Conservation (phyloP, 148 eudicot genomes). For the Vaccinium vitisidaea region DNA sequence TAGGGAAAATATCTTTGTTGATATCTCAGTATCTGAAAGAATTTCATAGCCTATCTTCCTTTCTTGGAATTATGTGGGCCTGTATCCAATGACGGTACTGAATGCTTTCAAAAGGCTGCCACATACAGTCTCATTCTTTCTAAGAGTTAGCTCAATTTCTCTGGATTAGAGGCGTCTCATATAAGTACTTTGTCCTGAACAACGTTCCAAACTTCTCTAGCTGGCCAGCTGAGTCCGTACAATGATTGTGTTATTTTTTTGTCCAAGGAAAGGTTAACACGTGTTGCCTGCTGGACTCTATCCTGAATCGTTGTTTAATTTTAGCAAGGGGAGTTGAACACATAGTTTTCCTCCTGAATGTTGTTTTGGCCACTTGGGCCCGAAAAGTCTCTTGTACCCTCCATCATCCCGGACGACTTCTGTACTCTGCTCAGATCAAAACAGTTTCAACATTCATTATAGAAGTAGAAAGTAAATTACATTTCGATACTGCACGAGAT, state of each 20-base stretch:
- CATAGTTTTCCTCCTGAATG: not conserved
- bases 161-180: slow-evolving; percentile 26
- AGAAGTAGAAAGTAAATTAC: not conserved
- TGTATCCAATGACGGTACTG: slow-evolving; percentile 19
- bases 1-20: not conserved
- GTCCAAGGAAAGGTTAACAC: slow-evolving; percentile 20
- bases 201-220: slow-evolving; percentile 39
- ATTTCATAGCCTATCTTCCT: slow-evolving; percentile 6
- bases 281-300: slow-evolving; percentile 17
- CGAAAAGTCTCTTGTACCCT: not conserved
- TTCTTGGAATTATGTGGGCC: slow-evolving; percentile 29
- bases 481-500: not conserved
- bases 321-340: not conserved
- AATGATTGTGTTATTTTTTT: slow-evolving; percentile 34
- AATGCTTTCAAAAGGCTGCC: slow-evolving; percentile 34
- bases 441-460: not conserved
- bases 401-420: not conserved
- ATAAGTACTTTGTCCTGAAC: slow-evolving; percentile 43
- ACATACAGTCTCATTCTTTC: slow-evolving; percentile 15
- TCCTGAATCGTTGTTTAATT: slow-evolving; percentile 19
- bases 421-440: not conserved
- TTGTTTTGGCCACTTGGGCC: not conserved
- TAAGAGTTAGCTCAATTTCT: slow-evolving; percentile 17
- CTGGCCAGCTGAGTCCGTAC: slow-evolving; percentile 48
- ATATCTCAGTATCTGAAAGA: slow-evolving; percentile 11